Base-by-base conservation (phyloP, 192 early-diverging fungal genomes). In the Linnemannia elongata region DNA sequence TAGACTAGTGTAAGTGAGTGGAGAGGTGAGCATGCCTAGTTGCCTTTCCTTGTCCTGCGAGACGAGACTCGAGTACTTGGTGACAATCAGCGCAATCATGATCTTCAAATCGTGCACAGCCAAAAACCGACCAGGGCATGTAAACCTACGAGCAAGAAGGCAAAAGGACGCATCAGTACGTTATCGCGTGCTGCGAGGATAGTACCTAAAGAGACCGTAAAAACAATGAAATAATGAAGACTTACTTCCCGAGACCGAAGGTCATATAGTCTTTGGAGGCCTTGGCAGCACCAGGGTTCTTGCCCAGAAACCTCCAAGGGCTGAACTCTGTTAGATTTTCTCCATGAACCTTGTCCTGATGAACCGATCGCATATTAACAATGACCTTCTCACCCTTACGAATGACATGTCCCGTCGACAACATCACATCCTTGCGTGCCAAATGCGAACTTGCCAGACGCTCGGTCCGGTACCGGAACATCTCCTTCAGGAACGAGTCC, bases 121-220 rank as follows among this genome's bases (percentile, higher is more conserved):
- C 76, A 91, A 82, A 38, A 87, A 87, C 1, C 90, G 90, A n/a
- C 90, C 90, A 41, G 90, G 90, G 57, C 90, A 91, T n/a, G 88
- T 87, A 72, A 87, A 87, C 75, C 84, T 89, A 79, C 33, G 39
- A 54, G 18, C 10, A 57, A 55, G 22, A 57, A 15, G 36, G 8
- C 10, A 10, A 69, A 75, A 27, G 6, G 33, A 47, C 1, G 17
- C 38, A 39, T 39, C 47, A 73, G 6, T 22, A 24, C 10, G 8
- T 42, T n/a, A 42, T 49, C 24, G 27, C 38, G 38, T 6, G 38
- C 6, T 39, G 38, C 38, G 38, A 3, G 38, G 38, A 39, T 39
- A 39, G 38, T 39, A 39, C 38, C 3, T 39, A 39, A 39, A 2
- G 38, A 39, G 3, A 4, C 13, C 12, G 9, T 15, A 45, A 45